Evolutionary conservation across 495 filamentous ascomycete species (phyloP), one percentile per base, ranked within the genome.

Genomic region (Tuber microsphaerosporum): DNA sequence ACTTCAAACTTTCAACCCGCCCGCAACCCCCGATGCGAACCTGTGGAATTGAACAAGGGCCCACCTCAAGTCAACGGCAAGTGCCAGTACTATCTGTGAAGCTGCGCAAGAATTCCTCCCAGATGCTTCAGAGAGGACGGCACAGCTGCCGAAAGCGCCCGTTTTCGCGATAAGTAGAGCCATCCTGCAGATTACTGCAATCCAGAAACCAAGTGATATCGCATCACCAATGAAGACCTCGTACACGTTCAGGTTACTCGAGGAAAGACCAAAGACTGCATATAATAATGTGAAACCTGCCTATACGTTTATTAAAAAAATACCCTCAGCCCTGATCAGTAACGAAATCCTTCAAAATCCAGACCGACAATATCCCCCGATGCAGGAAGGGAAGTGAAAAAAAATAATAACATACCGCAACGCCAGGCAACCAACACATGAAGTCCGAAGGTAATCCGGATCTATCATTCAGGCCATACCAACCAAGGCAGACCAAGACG

Each of bases 401-500:
- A 1, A 41, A 51, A 37, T 17, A 20, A n/a, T 20, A 41, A 79
- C 77, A 70, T 79, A 79, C 77, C 69, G 77, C 76, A 16, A 75
- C 41, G 45, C 77, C 61, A 51, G 77, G 77, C 2, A 79, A 20
- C 77, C 77, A 79, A 48, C 70, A 70, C 37, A 77, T 73, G 69
- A 79, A 79, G 12, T 48, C n/a, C 26, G 39, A 10, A 68, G 77
- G 48, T 46, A 79, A 71, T 10, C 77, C 77, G 42, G 56, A 65
- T 65, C 71, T 75, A 26, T 77, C 77, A 0, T 42, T 79, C 22
- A 79, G 73, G 41, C 77, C 77, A 73, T 79, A 79, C 77, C 77
- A 79, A 46, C 77, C 70, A 75, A 79, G 76, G 73, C 76, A 75
- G 70, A 79, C 70, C 73, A 79, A 73, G 71, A 79, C 76, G n/a